phyloP scores from a whole-genome alignment of 139 green algal genomes.

The Mesotaenium endlicherianum region DNA sequence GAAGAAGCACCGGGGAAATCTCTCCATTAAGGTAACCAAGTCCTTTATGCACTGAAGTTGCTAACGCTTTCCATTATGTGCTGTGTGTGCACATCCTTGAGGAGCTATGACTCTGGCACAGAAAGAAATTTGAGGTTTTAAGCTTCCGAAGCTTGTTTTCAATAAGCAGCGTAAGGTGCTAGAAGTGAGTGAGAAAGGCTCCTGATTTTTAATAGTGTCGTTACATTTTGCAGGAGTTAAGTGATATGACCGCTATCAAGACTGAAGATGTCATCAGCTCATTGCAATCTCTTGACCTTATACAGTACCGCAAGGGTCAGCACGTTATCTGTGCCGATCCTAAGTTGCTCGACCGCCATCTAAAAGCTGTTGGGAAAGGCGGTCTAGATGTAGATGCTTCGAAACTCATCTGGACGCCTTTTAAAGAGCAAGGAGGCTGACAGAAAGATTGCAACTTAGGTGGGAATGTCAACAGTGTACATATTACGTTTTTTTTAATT shows the following conservation, averaged over 20 bases:
- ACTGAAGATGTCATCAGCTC: conserved; percentile 95
- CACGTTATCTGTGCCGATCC: conserved; percentile 58
- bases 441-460: too few relatives aligned
- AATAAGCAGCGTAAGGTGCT: too few relatives aligned
- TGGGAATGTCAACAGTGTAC: too few relatives aligned
- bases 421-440: conserved; percentile 50
- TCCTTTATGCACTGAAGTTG: neutral
- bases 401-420: conserved; percentile 82
- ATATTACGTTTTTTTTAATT: too few relatives aligned
- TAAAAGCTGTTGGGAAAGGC: conserved; percentile 70
- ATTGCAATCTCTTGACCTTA: conserved; percentile 79
- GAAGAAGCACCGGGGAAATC: conserved; percentile 63
- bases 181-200: too few relatives aligned
- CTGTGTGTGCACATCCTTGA: too few relatives aligned
- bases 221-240: conserved; percentile 68
- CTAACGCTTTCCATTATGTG: too few relatives aligned
- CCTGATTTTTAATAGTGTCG: neutral
- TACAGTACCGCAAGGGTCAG: conserved; percentile 84
- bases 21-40: conserved; percentile 77
- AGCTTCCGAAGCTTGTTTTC: too few relatives aligned
- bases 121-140: too few relatives aligned
- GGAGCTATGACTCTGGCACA: neutral
- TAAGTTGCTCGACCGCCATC: conserved; percentile 62
- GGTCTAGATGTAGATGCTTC: conserved; percentile 72
- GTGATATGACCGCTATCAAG: conserved; percentile 89